Evolutionary conservation across 805 yeast genomes (phyloP), one percentile per base, ranked within the genome.

Genomic region (Maudiozyma pseudohumilis): DNA sequence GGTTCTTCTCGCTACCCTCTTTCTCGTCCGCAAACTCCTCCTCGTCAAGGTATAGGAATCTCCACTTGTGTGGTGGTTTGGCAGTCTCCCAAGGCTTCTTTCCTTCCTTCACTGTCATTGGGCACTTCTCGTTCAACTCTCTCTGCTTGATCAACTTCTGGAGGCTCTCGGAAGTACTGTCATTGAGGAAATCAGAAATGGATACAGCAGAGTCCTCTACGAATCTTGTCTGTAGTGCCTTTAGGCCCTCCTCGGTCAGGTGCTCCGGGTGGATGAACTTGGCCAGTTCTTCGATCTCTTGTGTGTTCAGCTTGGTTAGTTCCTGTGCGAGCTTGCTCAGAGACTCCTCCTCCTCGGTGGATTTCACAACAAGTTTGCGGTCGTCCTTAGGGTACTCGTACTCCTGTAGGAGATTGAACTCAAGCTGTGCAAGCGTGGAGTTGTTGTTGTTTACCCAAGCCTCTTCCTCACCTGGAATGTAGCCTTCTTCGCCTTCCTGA

Each of bases 61-160:
- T 66, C 63, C 87, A 88, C 56, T 92, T 86, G 54, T 89, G 97
- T 7, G 96, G 92, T 7, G 98, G 97, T 34, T 81, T 73, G 1
- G 96, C 92, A 29, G 87, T 68, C 44, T 80, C 78, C 98, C 98
- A 92, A 6, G 95, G 95, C 34, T 58, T 65, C 8, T 54, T 37
- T 1, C 83, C 73, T 20, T 82, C 82, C 2, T 56, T 49, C 11
- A 79, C 68, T 1, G 52, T 59, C 25, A 61, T 61, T 4, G 95
- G 94, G 53, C 76, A 72, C 22, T 64, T 60, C 36, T 66, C 68
- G 33, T 80, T 74, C 13, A 86, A 65, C 52, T 84, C 95, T 5
- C 64, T 64, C 13, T 61, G 58, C 48, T 80, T 69, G 35, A 83
- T 67, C 6, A 63, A 49, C 11, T 63, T 60, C 34, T 67, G 65